These are phyloP conservation scores for Pseudofabraea citricarpa DNA, from an alignment of 2,329 filamentous ascomycete genomes.

Conservation along the genomic window DNA sequence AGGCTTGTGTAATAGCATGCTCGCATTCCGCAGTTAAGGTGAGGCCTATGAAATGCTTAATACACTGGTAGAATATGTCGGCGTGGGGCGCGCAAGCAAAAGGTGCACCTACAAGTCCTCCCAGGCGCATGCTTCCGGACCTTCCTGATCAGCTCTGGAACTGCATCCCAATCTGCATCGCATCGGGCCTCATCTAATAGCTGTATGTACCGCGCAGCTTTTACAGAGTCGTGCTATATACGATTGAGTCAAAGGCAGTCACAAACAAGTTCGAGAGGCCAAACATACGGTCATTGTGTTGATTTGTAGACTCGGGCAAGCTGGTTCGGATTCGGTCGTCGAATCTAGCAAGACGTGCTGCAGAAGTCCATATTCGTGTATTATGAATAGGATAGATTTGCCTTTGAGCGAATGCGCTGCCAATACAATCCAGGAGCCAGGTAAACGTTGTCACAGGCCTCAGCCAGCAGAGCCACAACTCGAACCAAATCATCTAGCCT, in stretches of 20 bases:
- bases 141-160: slow-evolving; percentile 88
- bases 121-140: slow-evolving; percentile 89
- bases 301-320: neutral
- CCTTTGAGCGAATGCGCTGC: no score
- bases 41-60: slow-evolving; percentile 46
- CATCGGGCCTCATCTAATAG: slow-evolving; percentile 83
- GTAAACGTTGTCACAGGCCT: no score
- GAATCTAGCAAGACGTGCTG: neutral
- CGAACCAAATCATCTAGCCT: no score
- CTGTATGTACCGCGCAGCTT: slow-evolving; percentile 77
- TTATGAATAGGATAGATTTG: no score
- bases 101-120: slow-evolving; percentile 63
- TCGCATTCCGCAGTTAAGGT: slow-evolving; percentile 67
- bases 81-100: slow-evolving; percentile 8
- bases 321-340: neutral
- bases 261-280: slow-evolving; percentile 2
- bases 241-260: neutral
- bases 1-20: slow-evolving; percentile 55
- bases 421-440: no score
- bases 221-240: slow-evolving; percentile 47
- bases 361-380: neutral
- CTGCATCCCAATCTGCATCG: slow-evolving; percentile 78
- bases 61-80: neutral
- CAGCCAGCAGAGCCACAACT: no score
- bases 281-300: slow-evolving; percentile 23